Base-by-base conservation (phyloP, 495 filamentous ascomycete species). In the Trichoderma parareesei region DNA sequence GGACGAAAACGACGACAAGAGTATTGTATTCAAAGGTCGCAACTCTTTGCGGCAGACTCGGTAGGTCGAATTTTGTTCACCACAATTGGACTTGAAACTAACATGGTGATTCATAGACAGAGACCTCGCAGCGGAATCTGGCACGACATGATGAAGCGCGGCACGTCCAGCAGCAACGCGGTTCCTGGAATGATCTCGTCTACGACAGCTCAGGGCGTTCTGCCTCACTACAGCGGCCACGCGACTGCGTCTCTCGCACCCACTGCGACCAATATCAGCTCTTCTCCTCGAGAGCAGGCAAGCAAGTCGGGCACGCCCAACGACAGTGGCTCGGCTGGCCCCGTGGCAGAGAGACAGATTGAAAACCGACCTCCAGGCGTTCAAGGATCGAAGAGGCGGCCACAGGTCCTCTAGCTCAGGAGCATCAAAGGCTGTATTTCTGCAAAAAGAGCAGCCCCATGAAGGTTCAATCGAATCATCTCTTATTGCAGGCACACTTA, bases 211-310 rank as follows among this genome's bases (percentile, higher is more conserved):
- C 77, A 77, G 16, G 79, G 78, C 44, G 72, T 75, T 43, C 60
- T 82, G 49, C 79, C 78, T n/a, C 76, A 76, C n/a, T 80, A 76
- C 60, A 64, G 73, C 16, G 78, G 76, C 3, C 67, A 77, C 65
- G 77, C 75, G 0, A 73, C 77, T 8, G 76, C 78, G 9, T 80
- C 79, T 20, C 68, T 81, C 27, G 74, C 70, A 5, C 79, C 79
- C 2, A 69, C 76, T 5, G 69, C 78, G 40, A 74, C 72, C 48
- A 69, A 71, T 8, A 41, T 14, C 16, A 67, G 67, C 60, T 60
- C 38, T 49, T 71, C 66, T 14, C 64, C 70, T 37, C 69, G 71
- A 13, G 48, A 49, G 20, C 70, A 72, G 2, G 68, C 73, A 6
- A 66, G 61, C 18, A 75, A 74, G 66, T n/a, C 59, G 1, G 59